Conservation (phyloP, 106 monocot species). For the Dioscorea dumetorum region DNA sequence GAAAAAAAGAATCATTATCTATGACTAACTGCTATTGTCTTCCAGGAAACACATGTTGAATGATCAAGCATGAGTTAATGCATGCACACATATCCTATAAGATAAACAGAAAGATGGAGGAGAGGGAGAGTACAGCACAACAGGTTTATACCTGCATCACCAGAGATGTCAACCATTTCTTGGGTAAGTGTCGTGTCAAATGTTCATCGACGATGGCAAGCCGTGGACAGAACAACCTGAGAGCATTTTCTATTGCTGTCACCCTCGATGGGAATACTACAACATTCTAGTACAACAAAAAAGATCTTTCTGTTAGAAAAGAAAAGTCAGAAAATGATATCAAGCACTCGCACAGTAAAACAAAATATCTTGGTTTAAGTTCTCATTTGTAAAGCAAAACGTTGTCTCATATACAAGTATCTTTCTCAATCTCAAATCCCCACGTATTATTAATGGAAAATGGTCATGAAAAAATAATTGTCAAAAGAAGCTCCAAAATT, state of each 20-base stretch:
- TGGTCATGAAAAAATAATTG: too few relatives aligned
- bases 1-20: too few relatives aligned
- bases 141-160: slow-evolving; percentile 48
- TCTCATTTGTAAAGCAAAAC: too few relatives aligned
- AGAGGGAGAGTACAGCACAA: neutral
- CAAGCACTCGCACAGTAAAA: neutral
- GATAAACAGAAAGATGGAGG: too few relatives aligned
- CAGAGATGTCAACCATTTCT: slow-evolving; percentile 80
- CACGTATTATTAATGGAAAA: too few relatives aligned
- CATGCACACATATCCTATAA: neutral
- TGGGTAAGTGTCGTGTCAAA: slow-evolving; percentile 77
- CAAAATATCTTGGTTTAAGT: too few relatives aligned
- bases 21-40: too few relatives aligned
- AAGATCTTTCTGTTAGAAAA: neutral
- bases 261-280: slow-evolving; percentile 78
- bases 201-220: slow-evolving; percentile 94
- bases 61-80: neutral
- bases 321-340: neutral
- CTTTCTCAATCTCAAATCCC: too few relatives aligned
- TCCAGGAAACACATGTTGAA: too few relatives aligned
- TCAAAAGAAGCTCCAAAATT: too few relatives aligned
- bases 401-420: too few relatives aligned
- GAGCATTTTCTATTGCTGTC: slow-evolving; percentile 85
- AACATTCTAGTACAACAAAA: slow-evolving; percentile 65
- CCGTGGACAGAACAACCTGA: slow-evolving; percentile 67